Evolutionary conservation across 257 asterid species (phyloP).

Genomic region (Penstemon eatonii): DNA sequence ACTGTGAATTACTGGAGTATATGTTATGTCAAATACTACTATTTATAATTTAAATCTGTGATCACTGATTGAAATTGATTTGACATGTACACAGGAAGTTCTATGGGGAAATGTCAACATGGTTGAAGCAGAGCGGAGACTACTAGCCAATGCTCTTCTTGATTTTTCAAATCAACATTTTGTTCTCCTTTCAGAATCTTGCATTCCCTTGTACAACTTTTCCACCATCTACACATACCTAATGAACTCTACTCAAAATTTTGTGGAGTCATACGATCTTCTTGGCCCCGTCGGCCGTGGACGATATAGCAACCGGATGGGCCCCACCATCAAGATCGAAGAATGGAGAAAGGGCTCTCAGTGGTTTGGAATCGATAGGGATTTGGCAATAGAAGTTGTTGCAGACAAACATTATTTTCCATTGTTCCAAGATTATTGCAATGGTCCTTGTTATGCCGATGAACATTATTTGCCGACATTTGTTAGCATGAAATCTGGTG

Average conservation of each 20-base stretch:
- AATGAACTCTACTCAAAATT: constrained; percentile 49
- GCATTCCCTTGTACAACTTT: constrained; percentile 85
- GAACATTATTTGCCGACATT: constrained; percentile 87
- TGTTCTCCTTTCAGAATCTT: constrained; percentile 78
- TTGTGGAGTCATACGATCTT: constrained; percentile 56
- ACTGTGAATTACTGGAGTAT: too few species aligned
- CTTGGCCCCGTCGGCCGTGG: constrained; percentile 71
- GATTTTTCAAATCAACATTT: constrained; percentile 79
- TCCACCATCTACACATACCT: constrained; percentile 71
- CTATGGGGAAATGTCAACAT: constrained; percentile 78
- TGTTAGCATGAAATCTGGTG: constrained; percentile 45
- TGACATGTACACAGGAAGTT: constrained; percentile 46
- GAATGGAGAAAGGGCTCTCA: constrained; percentile 93
- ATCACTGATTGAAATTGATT: background rate
- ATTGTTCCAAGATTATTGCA: constrained; percentile 48
- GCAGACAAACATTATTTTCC: constrained; percentile 54
- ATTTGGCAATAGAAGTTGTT: constrained; percentile 61
- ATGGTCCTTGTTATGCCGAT: constrained; percentile 61
- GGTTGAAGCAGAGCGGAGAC: constrained; percentile 87
- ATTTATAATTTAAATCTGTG: background rate
- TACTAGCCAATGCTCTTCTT: constrained; percentile 83
- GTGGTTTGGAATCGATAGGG: constrained; percentile 77
- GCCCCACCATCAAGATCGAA: constrained; percentile 44
- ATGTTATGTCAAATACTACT: too few species aligned
- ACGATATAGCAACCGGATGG: constrained; percentile 53